These are phyloP conservation scores for Neobulgaria alba DNA, from an alignment of 2,329 filamentous ascomycete species.

Conservation along the genomic window DNA sequence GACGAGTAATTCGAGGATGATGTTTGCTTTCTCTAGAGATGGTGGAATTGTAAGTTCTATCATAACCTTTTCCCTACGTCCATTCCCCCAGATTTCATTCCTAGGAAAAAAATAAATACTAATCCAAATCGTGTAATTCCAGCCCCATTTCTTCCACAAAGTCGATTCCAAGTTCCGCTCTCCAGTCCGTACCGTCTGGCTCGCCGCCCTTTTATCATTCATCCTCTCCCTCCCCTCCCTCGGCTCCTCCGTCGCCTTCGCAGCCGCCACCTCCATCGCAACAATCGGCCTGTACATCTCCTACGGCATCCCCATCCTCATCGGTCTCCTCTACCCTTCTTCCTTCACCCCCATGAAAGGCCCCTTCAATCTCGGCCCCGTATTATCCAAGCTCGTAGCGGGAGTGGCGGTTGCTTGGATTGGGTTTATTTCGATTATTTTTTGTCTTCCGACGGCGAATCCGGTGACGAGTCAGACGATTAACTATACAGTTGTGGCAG, in stretches of 20 bases:
- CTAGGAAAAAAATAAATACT: not conserved
- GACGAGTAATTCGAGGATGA: slow-evolving; percentile 49
- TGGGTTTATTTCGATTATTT: slow-evolving; percentile 45
- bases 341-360: slow-evolving; percentile 44
- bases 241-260: slow-evolving; percentile 45
- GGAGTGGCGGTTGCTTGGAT: slow-evolving; percentile 43
- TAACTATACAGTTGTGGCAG: slow-evolving; percentile 51
- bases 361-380: slow-evolving; percentile 44
- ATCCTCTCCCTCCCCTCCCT: slow-evolving; percentile 47
- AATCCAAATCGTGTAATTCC: not conserved
- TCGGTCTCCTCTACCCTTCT: slow-evolving; percentile 42
- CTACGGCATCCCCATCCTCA: slow-evolving; percentile 48
- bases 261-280: slow-evolving; percentile 50
- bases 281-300: slow-evolving; percentile 50
- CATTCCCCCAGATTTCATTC: not conserved
- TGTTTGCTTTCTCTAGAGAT: slow-evolving; percentile 49
- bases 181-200: slow-evolving; percentile 46
- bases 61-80: not conserved
- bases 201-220: slow-evolving; percentile 45
- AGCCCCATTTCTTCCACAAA: slow-evolving; percentile 43
- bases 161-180: slow-evolving; percentile 42
- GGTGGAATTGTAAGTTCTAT: slow-evolving; percentile 38
- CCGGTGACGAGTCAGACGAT: slow-evolving; percentile 47
- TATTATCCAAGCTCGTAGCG: slow-evolving; percentile 39
- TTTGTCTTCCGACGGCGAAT: slow-evolving; percentile 47